Percentiles rank a stretch among this genome's conserved stretches.
phyloP scores from a whole-genome alignment of 2,329 filamentous ascomycete species.

The Plenodomus lindquistii region DNA sequence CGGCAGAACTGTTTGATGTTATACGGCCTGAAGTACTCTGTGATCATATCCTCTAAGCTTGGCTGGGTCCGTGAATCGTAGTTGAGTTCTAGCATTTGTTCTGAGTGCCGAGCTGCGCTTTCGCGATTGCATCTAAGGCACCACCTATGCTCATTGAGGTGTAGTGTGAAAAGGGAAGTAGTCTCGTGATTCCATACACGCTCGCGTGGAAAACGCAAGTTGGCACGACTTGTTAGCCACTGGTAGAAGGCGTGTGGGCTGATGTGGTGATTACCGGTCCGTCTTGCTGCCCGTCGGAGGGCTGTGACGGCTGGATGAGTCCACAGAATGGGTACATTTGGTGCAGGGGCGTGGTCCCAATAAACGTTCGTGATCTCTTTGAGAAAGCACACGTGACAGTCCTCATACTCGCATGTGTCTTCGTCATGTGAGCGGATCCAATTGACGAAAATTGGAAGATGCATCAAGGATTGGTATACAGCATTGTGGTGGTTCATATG shows the following conservation, averaged over 20 bases:
- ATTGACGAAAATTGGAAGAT: slow-evolving; percentile 8
- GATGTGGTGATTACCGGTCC: no score
- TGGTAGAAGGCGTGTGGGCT: no score
- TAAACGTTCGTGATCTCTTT: neutral
- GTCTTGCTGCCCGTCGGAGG: neutral
- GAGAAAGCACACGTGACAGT: slow-evolving; percentile 3
- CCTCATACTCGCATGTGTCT: neutral
- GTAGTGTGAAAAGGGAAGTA: no score
- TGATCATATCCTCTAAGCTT: neutral
- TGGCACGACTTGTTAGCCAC: no score
- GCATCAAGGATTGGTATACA: slow-evolving; percentile 9
- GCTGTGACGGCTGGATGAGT: no score
- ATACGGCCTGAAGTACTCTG: neutral
- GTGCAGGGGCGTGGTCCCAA: neutral
- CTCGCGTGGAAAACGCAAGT: no score
- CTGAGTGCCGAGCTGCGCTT: no score
- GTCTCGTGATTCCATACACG: no score
- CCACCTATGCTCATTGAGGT: no score
- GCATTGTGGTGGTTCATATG: slow-evolving; percentile 1
- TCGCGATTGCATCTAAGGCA: no score
- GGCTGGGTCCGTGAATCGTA: neutral
- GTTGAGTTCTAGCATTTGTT: no score
- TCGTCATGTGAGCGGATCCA: slow-evolving; percentile 4
- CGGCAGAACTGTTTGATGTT: neutral
- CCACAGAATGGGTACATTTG: no score